Base-by-base conservation (phyloP, 192 early-diverging fungal genomes). In the Entomortierella lignicola region DNA sequence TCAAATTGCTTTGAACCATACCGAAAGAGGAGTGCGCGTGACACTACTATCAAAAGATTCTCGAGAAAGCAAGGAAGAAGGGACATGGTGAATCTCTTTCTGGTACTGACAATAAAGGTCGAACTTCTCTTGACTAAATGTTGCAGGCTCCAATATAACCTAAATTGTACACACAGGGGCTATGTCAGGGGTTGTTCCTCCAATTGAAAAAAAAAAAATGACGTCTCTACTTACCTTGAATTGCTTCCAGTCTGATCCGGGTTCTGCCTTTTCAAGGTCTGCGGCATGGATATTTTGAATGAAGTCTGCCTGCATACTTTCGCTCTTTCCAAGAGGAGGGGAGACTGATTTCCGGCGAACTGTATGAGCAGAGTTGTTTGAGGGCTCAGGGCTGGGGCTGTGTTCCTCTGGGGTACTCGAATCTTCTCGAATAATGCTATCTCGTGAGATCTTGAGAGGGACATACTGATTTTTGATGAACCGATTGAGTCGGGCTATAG, bases 21-120 rank as follows among this genome's bases (percentile, higher is more conserved):
- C 82, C 55, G 81, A 54, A 41, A 97, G 64, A 13, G 97, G 96
- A 4, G 91, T 86, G 32, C 88, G 83, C 43, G 94, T 91, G 17
- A 97, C 81, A 59, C 95, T 98, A 7, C 80, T 68, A 7, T 58
- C 77, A 85, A 92, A 99, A 0, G 85, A 65, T 23, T 71, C 31
- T 30, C 80, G 84, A 7, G 85, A 88, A 25, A 92, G 60, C 29
- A 90, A 85, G 20, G 66, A 39, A 0, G 86, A 80, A 12, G 81
- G 50, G 71, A 97, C 96, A 11, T 87, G 66, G 80, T 99, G 97
- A 41, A 99, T 85, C 0, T 66, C 71, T 1, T 75, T 81, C 81
- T 99, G 97, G 73, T 98, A 99, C 62, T 90, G 89, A 26, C 82
- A 73, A 72, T 93, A 99, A 15, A 99, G 82, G 0, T 88, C 79